phyloP scores from a whole-genome alignment of 225 moss, liverwort and hornwort species.

The Asterella californica region DNA sequence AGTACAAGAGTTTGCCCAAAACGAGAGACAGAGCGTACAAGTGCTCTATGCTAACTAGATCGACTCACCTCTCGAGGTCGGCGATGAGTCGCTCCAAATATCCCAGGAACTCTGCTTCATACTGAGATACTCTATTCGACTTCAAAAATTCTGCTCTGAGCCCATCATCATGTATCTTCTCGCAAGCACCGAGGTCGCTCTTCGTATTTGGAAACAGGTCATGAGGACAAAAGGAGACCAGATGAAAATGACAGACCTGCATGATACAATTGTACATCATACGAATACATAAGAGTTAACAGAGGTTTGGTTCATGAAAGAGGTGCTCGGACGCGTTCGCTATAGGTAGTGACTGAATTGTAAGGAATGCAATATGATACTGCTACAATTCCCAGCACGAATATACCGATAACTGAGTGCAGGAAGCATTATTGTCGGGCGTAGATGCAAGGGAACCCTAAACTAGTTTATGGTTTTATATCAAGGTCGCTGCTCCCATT shows the following conservation, averaged over 20 bases:
- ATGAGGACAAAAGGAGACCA: conserved; percentile 93
- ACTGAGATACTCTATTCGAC: conserved; percentile 69
- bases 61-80: conserved; percentile 78
- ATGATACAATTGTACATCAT: neutral
- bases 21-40: neutral
- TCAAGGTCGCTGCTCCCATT: neutral
- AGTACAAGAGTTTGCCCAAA: neutral
- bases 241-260: conserved; percentile 90
- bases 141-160: conserved; percentile 68
- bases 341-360: too few relatives aligned
- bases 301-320: too few relatives aligned
- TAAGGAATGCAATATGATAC: too few relatives aligned
- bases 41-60: neutral
- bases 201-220: conserved; percentile 97
- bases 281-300: too few relatives aligned
- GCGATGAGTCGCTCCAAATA: conserved; percentile 90
- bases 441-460: too few relatives aligned
- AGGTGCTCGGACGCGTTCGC: too few relatives aligned
- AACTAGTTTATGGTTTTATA: too few relatives aligned
- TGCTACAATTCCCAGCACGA: too few relatives aligned
- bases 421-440: too few relatives aligned
- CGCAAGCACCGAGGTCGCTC: conserved; percentile 87
- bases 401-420: too few relatives aligned
- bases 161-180: conserved; percentile 78
- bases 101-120: conserved; percentile 83